phyloP scores from a whole-genome alignment of 305 asterid genomes.

The Ilex paraguariensis region DNA sequence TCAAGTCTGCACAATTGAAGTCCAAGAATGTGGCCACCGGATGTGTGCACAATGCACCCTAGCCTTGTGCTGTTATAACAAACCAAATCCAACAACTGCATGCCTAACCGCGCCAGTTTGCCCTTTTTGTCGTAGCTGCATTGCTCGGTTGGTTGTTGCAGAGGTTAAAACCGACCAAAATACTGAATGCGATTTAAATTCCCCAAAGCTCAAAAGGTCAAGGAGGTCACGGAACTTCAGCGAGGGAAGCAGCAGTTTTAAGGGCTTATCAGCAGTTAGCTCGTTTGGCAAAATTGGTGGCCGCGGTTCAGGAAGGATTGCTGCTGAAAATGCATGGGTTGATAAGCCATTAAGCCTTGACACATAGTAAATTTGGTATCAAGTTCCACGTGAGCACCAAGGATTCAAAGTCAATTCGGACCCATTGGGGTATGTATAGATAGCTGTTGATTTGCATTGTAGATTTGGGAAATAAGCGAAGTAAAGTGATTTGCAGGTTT shows the following conservation, averaged over 20 bases:
- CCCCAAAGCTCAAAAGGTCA: conserved; percentile 41
- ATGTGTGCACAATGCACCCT: conserved; percentile 95
- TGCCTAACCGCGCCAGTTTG: conserved; percentile 52
- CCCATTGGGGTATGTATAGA: conserved; percentile 28
- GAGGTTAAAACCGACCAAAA: conserved; percentile 35
- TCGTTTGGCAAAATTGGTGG: conserved; percentile 62
- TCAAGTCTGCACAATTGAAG: conserved; percentile 84
- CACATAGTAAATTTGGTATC: conserved; percentile 6
- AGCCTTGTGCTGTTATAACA: conserved; percentile 81
- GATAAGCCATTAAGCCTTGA: conserved; percentile 64
- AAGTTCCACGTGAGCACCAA: conserved; percentile 12
- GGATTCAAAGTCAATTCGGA: conserved; percentile 5
- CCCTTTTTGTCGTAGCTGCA: conserved; percentile 87
- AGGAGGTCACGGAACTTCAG: conserved; percentile 49
- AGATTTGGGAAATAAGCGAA: conserved; percentile 49
- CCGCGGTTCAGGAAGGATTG: conserved; percentile 60
- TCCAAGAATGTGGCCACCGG: conserved; percentile 81
- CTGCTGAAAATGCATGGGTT: conserved; percentile 41
- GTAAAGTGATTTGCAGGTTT: conserved; percentile 34
- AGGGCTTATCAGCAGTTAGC: conserved; percentile 58
- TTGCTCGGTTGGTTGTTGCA: conserved; percentile 53
- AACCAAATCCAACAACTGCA: conserved; percentile 66
- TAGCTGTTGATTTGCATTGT: conserved; percentile 37
- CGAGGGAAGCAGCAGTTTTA: conserved; percentile 80
- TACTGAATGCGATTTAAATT: conserved; percentile 32